Conservation (phyloP, 2,329 filamentous ascomycete species). For the Cladophialophora yegresii region DNA sequence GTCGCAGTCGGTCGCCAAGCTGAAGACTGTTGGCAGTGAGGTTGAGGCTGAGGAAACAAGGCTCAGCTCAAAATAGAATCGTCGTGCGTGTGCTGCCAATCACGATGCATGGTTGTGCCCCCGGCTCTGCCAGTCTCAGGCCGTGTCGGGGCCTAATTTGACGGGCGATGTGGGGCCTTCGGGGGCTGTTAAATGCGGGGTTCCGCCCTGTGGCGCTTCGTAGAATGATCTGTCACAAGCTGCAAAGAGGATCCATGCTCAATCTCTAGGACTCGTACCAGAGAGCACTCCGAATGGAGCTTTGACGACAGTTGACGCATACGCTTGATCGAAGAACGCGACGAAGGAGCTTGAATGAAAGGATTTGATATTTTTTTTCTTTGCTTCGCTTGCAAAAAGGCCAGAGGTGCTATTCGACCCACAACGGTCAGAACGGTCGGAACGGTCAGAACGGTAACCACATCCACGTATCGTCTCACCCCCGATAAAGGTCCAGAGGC, state of each 20-base stretch:
- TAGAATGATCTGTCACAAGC: background rate
- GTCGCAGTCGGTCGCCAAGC: background rate
- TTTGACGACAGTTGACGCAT: background rate
- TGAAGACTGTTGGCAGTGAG: constrained; percentile 1
- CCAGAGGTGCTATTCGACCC: background rate
- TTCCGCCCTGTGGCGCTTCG: background rate
- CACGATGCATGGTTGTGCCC: background rate
- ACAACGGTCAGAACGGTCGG: background rate
- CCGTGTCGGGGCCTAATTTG: background rate
- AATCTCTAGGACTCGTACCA: too few relatives aligned
- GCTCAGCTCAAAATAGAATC: constrained; percentile 5
- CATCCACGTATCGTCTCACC: background rate
- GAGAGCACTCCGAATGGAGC: background rate
- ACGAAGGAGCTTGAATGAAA: background rate
- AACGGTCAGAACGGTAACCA: background rate
- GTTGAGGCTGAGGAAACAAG: constrained; percentile 2
- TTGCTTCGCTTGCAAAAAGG: background rate
- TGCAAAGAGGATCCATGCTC: too few relatives aligned
- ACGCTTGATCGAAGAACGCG: background rate
- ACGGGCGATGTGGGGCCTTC: background rate
- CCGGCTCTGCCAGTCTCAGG: background rate
- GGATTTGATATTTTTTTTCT: background rate
- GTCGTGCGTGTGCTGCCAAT: background rate
- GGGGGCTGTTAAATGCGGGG: background rate
- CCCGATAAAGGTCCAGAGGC: background rate